These are phyloP conservation scores for Syzygium syzygioides DNA, from an alignment of 441 rosid species.

Conservation along the genomic window DNA sequence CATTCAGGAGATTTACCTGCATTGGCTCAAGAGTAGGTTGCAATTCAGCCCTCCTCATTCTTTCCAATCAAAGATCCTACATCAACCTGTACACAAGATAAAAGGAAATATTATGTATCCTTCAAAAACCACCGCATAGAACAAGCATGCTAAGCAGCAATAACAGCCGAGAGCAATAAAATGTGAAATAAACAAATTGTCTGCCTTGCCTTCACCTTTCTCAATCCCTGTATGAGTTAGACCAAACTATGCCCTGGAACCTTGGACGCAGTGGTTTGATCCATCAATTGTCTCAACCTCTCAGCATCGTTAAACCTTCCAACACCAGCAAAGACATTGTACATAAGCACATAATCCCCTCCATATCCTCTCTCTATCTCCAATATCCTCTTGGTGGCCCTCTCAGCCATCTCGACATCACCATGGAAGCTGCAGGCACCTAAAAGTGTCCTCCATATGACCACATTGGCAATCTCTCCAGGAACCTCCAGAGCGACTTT, in stretches of 20 bases:
- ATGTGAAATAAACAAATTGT: not conserved
- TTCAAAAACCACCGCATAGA: not conserved
- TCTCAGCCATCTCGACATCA: slow-evolving; percentile 64
- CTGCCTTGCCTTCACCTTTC: not conserved
- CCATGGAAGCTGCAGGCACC: slow-evolving; percentile 84
- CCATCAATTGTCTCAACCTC: slow-evolving; percentile 49
- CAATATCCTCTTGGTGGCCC: slow-evolving; percentile 56
- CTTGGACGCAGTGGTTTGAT: slow-evolving; percentile 43
- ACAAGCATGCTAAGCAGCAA: not conserved
- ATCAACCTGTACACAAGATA: not conserved
- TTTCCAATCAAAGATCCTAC: not conserved
- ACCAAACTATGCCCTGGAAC: slow-evolving; percentile 46
- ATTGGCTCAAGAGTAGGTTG: not conserved
- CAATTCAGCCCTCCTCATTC: not conserved
- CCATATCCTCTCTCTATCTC: slow-evolving; percentile 67
- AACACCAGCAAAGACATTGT: slow-evolving; percentile 52
- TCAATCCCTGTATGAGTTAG: slow-evolving; percentile 15
- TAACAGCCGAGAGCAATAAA: not conserved
- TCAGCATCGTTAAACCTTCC: slow-evolving; percentile 71
- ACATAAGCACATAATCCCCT: slow-evolving; percentile 81
- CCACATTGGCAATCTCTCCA: slow-evolving; percentile 31
- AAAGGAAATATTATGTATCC: not conserved
- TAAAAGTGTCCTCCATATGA: slow-evolving; percentile 76
- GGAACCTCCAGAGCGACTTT: slow-evolving; percentile 57
- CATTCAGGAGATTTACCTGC: not conserved